Evolutionary conservation across 2,329 filamentous ascomycete species (phyloP).

Genomic region (Juglanconis oblonga): DNA sequence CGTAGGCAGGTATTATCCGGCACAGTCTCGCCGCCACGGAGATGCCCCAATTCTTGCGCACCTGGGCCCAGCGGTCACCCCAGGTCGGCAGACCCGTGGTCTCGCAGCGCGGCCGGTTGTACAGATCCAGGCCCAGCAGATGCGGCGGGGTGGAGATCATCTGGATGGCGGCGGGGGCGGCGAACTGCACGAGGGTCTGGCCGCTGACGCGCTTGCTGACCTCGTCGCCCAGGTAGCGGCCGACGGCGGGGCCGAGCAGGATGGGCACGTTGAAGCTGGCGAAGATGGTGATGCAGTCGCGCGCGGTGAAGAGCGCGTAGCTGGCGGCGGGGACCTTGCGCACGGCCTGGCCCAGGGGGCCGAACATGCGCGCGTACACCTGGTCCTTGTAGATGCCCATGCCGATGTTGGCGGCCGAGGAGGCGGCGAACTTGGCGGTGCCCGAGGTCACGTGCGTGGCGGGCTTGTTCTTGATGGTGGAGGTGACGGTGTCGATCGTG

Average conservation of each 20-base stretch:
- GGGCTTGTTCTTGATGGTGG: constrained; percentile 57
- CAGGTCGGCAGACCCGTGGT: constrained; percentile 36
- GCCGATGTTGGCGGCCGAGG: constrained; percentile 77
- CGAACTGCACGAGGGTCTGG: constrained; percentile 71
- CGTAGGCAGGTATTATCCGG: constrained; percentile 85
- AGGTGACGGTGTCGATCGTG: constrained; percentile 73
- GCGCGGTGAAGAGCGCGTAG: constrained; percentile 74
- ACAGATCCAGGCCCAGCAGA: constrained; percentile 79
- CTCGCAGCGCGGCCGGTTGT: constrained; percentile 62
- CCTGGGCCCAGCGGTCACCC: constrained; percentile 60
- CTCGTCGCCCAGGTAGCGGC: constrained; percentile 50
- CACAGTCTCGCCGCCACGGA: constrained; percentile 75
- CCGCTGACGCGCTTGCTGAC: constrained; percentile 49
- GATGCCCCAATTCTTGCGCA: constrained; percentile 73
- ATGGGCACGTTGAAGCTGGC: constrained; percentile 88
- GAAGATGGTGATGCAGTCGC: constrained; percentile 88
- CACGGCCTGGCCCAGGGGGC: constrained; percentile 49
- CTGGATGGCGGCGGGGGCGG: constrained; percentile 76
- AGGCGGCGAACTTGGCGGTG: constrained; percentile 75
- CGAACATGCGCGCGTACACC: constrained; percentile 80
- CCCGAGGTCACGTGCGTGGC: constrained; percentile 68
- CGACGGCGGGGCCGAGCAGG: constrained; percentile 68
- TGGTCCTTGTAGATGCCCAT: constrained; percentile 89
- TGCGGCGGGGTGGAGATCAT: constrained; percentile 79
- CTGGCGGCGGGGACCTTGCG: constrained; percentile 65